Base-by-base conservation (phyloP, 2,329 filamentous ascomycete genomes). In the Verticillium zaregamsianum region DNA sequence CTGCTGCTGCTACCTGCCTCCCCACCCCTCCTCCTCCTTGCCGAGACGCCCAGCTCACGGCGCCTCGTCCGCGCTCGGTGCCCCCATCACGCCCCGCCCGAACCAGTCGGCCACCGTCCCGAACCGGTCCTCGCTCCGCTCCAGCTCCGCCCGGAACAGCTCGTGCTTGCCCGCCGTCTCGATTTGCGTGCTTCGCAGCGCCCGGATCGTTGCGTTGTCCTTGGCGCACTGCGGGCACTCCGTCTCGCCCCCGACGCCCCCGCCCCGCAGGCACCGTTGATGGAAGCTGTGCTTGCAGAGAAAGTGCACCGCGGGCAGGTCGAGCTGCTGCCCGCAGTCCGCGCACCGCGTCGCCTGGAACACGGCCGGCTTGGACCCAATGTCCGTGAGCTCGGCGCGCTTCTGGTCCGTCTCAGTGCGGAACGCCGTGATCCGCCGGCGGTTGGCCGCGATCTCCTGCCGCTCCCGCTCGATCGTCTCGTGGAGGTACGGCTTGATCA, bases 271-370 rank as follows among this genome's bases (percentile, higher is more conserved):
- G 74, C 94, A 99, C 55, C 91, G 84, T 77, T 96, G 92, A 73
- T 99, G 95, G 81, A 97, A 99, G 64, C 90, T 93, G 74, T 99
- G 95, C 74, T 96, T 97, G 80, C 95, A 99, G 65, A 99, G 77
- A 74, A 99, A 99, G 73, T 99, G 95, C 57, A 99, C 93, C 0
- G 89, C 91, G 0, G 95, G 95, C 14, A 98, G 80, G 66, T 97
- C 93, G 20, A 98, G 82, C 31, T 86, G 83, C 40, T 87, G 85
- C 17, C 87, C 87, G 73, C 95, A 99, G 59, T 90, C 88, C 32
- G 90, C 89, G 73, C 95, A 99, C 59, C 95, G 86, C 37, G 93
- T 93, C 0, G 93, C 89, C 73, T 96, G 92, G 81, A 99, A 98
- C 1, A 96, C 90, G 23, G 89, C 88, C 0, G 95, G 93, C 71